Base-by-base conservation (phyloP, 805 yeast genomes). In the Gaillardinia entomophila region DNA sequence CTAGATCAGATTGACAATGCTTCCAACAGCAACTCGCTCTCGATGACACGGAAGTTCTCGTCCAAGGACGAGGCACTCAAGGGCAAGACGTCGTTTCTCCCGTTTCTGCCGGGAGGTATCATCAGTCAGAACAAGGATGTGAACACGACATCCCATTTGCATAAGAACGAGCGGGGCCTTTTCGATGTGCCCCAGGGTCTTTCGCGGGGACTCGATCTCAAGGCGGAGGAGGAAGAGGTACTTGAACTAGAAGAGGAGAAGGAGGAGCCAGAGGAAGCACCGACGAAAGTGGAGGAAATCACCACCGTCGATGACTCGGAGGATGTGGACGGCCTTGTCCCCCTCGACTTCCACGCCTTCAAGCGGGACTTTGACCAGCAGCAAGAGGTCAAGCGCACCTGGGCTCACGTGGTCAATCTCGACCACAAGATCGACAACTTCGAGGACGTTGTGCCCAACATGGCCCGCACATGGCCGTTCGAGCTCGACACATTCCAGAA, bases 331-430 rank as follows among this genome's bases (percentile, higher is more conserved):
- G 22, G 10, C 8, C 6, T 19, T 6, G 6, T 15, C 6, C 16
- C 12, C 8, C 6, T 10, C 18, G 16, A 17, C 16, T 6, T 10
- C 3, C 13, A 6, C 11, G 24, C 20, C 8, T 16, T 26, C 6
- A 16, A 24, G 16, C 13, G 6, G 14, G 18, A 16, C 1, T n/a
- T 14, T 11, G 22, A 12, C 12, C 42, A 46, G 19, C 55, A 50
- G 28, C 49, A 44, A 16, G 50, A 51, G 34, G 46, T 32, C 24
- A 73, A 74, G 39, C 75, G 71, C 38, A 77, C 79, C 37, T 92
- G 97, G 97, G 98, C 98, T 0, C 98, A 92, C 60, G 77, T 85
- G 26, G 96, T 92, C 8, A 96, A 92, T 46, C 60, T 92, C 30
- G 77, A 84, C 48, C 94, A 87, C 49, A 75, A 73, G 38, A 75